These are phyloP conservation scores for Cercospora zeina DNA, from an alignment of 2,329 filamentous ascomycete species.

Conservation along the genomic window DNA sequence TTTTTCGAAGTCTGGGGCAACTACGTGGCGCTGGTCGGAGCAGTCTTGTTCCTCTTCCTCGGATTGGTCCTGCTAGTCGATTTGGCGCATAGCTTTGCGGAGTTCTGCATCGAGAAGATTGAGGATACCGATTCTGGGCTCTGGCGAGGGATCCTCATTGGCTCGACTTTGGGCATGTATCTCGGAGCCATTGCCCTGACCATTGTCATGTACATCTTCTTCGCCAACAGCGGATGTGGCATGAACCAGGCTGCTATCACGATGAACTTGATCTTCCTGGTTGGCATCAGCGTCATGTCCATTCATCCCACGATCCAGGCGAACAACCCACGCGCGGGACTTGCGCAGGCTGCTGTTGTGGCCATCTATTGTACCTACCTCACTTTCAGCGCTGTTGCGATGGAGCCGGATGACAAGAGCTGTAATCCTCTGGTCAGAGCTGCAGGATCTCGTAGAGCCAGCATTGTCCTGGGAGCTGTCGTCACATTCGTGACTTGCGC, in stretches of 20 bases:
- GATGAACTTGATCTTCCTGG: conserved; percentile 77
- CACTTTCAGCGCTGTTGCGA: conserved; percentile 95
- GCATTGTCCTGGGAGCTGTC: conserved; percentile 86
- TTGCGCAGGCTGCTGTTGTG: conserved; percentile 97
- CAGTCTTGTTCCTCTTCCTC: conserved; percentile 89
- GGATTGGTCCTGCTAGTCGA: conserved; percentile 92
- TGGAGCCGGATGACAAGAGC: conserved; percentile 92
- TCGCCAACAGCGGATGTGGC: conserved; percentile 74
- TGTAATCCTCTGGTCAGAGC: conserved; percentile 92
- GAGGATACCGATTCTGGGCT: conserved; percentile 80
- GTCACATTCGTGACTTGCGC: conserved; percentile 96
- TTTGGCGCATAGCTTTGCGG: conserved; percentile 93
- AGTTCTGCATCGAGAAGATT: conserved; percentile 92
- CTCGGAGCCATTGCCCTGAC: conserved; percentile 88
- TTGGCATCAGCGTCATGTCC: conserved; percentile 78
- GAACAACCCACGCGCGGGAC: conserved; percentile 85
- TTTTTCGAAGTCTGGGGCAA: conserved; percentile 98
- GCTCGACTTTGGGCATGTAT: conserved; percentile 93
- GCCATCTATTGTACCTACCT: conserved; percentile 98
- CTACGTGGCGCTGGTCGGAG: conserved; percentile 83
- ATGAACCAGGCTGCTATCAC: conserved; percentile 98
- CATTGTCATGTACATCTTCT: conserved; percentile 95
- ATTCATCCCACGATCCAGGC: conserved; percentile 89
- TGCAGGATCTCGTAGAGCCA: conserved; percentile 83
- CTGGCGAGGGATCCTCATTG: conserved; percentile 86